These are phyloP conservation scores for Phanerochaete carnosa DNA, from an alignment of 768 basidiomycete species.

Conservation along the genomic window DNA sequence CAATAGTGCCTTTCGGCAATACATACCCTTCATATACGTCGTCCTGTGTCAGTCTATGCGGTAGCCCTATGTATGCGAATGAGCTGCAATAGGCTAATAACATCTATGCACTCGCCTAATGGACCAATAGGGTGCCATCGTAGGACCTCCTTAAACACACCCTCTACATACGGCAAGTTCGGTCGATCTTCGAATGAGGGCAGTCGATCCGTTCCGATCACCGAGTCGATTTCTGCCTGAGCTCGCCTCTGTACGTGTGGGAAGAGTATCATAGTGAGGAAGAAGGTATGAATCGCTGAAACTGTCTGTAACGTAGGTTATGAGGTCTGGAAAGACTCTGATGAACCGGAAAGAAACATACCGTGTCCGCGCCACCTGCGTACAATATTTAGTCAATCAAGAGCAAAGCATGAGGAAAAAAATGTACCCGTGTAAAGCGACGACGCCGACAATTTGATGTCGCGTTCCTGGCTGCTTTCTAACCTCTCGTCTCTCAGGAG, in stretches of 20 bases:
- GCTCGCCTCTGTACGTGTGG: slow-evolving; percentile 16
- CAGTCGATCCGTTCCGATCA: slow-evolving; percentile 11
- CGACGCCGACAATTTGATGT: slow-evolving; percentile 58
- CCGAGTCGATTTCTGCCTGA: slow-evolving; percentile 16
- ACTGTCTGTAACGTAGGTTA: slow-evolving; percentile 7
- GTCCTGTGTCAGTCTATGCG: slow-evolving; percentile 30
- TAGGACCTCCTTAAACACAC: slow-evolving; percentile 22
- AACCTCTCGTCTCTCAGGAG: slow-evolving; percentile 49
- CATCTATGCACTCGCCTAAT: background rate
- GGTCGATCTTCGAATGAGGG: slow-evolving; percentile 3
- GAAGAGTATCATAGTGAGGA: slow-evolving; percentile 14
- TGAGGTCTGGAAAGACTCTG: background rate
- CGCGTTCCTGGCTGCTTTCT: slow-evolving; percentile 51
- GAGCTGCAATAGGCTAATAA: background rate
- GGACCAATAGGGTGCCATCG: slow-evolving; percentile 29
- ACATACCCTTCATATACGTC: slow-evolving; percentile 30
- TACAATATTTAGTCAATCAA: slow-evolving; percentile 1
- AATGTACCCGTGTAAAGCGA: slow-evolving; percentile 19
- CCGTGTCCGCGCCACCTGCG: slow-evolving; percentile 36
- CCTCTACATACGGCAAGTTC: slow-evolving; percentile 11
- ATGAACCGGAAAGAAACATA: slow-evolving; percentile 14
- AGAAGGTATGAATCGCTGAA: slow-evolving; percentile 1
- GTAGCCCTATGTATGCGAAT: slow-evolving; percentile 17
- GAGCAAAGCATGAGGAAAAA: background rate
- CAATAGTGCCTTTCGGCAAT: slow-evolving; percentile 32